Evolutionary conservation across 192 early-diverging fungal genomes (phyloP).

Genomic region (Podila epigama): DNA sequence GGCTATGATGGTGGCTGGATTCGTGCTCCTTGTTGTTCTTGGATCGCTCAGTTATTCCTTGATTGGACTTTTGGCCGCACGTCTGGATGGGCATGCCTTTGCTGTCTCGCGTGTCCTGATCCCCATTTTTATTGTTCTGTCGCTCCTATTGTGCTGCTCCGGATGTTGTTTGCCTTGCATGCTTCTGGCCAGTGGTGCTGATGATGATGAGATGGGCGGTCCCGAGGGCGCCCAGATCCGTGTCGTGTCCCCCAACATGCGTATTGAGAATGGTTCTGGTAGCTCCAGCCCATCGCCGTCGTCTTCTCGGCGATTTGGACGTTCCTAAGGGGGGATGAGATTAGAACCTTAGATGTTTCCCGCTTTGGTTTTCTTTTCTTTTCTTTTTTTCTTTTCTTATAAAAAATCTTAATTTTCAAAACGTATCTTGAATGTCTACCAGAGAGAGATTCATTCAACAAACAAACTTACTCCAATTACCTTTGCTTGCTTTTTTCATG

Average conservation of each 20-base stretch:
- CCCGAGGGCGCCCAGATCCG: constrained; percentile 36
- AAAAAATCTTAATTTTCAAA: no score
- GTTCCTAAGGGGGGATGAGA: constrained; percentile 1
- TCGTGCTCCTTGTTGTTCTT: constrained; percentile 56
- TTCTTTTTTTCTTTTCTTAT: not conserved
- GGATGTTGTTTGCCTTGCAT: constrained; percentile 68
- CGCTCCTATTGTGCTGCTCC: constrained; percentile 61
- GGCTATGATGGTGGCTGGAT: constrained; percentile 53
- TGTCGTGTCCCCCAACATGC: constrained; percentile 44
- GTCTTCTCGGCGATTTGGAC: constrained; percentile 25
- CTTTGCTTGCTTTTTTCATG: no score
- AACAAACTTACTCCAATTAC: no score
- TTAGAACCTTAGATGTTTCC: not conserved
- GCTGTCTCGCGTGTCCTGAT: constrained; percentile 65
- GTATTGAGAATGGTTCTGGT: constrained; percentile 18
- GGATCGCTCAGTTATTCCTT: constrained; percentile 44
- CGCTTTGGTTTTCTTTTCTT: not conserved
- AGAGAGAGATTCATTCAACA: no score
- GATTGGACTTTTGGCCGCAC: constrained; percentile 45
- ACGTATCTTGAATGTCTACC: no score
- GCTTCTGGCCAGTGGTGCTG: constrained; percentile 46
- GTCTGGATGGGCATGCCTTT: constrained; percentile 49
- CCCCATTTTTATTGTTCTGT: constrained; percentile 71
- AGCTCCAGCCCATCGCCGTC: not conserved
- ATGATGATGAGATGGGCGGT: constrained; percentile 52